These are phyloP conservation scores for Thymus quinquecostatus DNA, from an alignment of 257 asterid species.

Conservation along the genomic window DNA sequence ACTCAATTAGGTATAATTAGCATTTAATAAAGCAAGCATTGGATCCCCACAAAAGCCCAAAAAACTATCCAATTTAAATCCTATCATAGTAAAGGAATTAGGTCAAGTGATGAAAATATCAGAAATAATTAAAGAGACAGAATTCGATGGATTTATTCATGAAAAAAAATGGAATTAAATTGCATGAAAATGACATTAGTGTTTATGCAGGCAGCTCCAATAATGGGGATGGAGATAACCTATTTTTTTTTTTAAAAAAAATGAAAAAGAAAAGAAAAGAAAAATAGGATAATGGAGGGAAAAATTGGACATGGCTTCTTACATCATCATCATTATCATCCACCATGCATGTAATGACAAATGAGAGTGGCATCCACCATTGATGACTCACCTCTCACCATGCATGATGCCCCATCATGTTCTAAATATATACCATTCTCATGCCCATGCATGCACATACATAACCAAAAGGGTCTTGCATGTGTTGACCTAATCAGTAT, in stretches of 20 bases:
- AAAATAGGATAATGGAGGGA: slow-evolving; percentile 27
- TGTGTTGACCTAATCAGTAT: too few relatives aligned
- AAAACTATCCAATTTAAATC: not conserved
- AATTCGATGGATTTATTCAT: not conserved
- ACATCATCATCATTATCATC: slow-evolving; percentile 30
- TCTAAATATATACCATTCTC: too few relatives aligned
- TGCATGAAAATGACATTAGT: not conserved
- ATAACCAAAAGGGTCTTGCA: not conserved
- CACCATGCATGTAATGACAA: slow-evolving; percentile 1
- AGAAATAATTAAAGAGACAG: not conserved
- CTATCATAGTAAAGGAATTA: not conserved
- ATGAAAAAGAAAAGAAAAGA: too few relatives aligned
- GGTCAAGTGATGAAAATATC: slow-evolving; percentile 11
- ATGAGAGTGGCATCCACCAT: slow-evolving; percentile 32
- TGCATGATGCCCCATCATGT: slow-evolving; percentile 10
- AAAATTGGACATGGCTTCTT: slow-evolving; percentile 32
- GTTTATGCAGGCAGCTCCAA: not conserved
- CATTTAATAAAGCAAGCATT: not conserved
- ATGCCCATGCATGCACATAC: slow-evolving; percentile 22
- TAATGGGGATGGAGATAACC: slow-evolving; percentile 26
- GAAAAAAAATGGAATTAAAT: not conserved
- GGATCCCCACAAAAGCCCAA: not conserved
- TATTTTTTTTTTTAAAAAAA: not conserved
- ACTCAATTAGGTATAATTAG: too few relatives aligned
- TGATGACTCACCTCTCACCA: slow-evolving; percentile 40